Evolutionary conservation across 306 rosid genomes (phyloP), one percentile per base, ranked within the genome.

Genomic region (Dryas alaskensis): DNA sequence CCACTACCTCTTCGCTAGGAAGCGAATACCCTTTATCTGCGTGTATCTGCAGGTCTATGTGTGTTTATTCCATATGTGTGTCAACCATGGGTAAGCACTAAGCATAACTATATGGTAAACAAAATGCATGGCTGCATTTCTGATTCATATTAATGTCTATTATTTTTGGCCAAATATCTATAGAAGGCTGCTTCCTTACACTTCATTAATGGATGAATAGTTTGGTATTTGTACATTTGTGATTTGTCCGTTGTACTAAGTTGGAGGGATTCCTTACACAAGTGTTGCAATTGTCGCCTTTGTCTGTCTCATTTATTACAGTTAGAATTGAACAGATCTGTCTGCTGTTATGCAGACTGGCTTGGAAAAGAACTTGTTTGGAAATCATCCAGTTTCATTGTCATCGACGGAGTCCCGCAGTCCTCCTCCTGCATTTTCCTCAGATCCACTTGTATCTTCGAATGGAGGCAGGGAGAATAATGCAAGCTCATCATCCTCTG

Each of bases 381-480:
- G 99, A 77, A 95, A 84, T 82, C 93, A 91, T 85, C 96, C 96
- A 57, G 90, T 92, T 79, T 86, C 90, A 49, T 80, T 89, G 77
- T 77, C 90, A 27, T 76, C 61, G 14, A 67, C 94, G 69, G 92
- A 92, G 71, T 81, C 93, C 14, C 86, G 76, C 60, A 81, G 87
- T 78, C 96, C 98, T 75, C 98, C 96, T 44, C 93, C 97, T 78
- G 98, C 98, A 27, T 95, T 94, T 82, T 85, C 92, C 65, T 87
- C 99, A 40, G 97, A 86, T 77, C 98, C 97, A 17, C 82, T 93
- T 81, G 60, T 86, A 61, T 51, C 83, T 45, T 60, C 80, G 51
- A 48, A 54, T 13, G 84, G 79, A 57, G 72, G 73, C 60, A 73
- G 78, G 79, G 90, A 79, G 65, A 83, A 74, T 69, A 74, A 67